A percentile compares a stretch with the other conserved stretches of the same genome.
These are phyloP conservation scores for Naganishia sp. DNA, from an alignment of 1,284 basidiomycete species.

Conservation along the genomic window DNA sequence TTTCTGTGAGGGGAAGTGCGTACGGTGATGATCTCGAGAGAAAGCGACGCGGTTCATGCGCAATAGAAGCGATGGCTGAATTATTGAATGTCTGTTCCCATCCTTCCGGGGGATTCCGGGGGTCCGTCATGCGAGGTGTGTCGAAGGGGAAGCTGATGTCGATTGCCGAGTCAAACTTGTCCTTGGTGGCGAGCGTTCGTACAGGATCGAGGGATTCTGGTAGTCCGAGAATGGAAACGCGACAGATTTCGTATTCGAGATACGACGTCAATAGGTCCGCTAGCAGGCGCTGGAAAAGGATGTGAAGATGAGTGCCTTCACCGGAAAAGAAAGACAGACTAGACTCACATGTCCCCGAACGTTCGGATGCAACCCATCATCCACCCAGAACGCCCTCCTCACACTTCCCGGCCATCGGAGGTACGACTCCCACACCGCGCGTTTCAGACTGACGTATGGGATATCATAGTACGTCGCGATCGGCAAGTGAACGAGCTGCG, in stretches of 20 bases:
- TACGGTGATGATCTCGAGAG: conserved; percentile 46
- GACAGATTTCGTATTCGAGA: conserved; percentile 53
- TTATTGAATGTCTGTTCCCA: conserved; percentile 49
- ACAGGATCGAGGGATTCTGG: conserved; percentile 37
- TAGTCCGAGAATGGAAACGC: conserved; percentile 44
- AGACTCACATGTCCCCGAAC: conserved; percentile 50
- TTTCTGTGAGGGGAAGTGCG: conserved; percentile 41
- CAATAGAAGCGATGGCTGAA: conserved; percentile 38
- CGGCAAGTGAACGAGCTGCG: conserved; percentile 50
- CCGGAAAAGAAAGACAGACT: neutral
- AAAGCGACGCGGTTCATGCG: conserved; percentile 44
- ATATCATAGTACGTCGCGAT: conserved; percentile 54
- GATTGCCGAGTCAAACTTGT: conserved; percentile 41
- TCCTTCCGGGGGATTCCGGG: conserved; percentile 37
- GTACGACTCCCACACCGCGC: conserved; percentile 51
- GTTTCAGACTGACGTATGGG: conserved; percentile 49
- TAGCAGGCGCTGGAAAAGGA: conserved; percentile 42
- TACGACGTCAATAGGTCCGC: conserved; percentile 51
- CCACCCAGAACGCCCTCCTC: conserved; percentile 45
- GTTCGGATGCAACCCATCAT: conserved; percentile 50
- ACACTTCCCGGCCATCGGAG: conserved; percentile 47
- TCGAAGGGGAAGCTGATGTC: conserved; percentile 46
- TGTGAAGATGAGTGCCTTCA: too few species aligned
- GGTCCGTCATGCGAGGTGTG: conserved; percentile 37
- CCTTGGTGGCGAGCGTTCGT: conserved; percentile 43